phyloP scores from a whole-genome alignment of 164 flowering plant genomes.

The Kingdonia uniflora region DNA sequence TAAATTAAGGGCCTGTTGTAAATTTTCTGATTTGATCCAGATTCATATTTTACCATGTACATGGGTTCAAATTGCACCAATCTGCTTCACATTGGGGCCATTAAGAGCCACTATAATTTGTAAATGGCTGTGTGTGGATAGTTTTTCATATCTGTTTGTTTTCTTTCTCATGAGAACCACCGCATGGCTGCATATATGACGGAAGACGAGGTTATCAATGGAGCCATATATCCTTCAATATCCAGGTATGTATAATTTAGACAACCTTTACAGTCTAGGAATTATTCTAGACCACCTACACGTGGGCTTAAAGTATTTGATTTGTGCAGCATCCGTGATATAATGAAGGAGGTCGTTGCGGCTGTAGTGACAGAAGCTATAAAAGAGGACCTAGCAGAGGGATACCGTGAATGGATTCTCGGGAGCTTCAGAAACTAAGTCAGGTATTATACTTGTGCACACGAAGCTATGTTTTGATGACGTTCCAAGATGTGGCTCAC shows the following conservation, averaged over 20 bases:
- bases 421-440: constrained; percentile 57
- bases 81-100: too few species aligned
- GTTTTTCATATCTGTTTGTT: not conserved
- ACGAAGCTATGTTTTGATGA: not conserved
- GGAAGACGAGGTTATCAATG: constrained; percentile 77
- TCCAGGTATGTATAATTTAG: constrained; percentile 43
- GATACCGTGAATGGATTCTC: constrained; percentile 89
- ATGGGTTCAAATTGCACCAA: too few species aligned
- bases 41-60: too few species aligned
- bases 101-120: not conserved
- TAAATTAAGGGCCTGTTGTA: too few species aligned
- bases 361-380: constrained; percentile 90
- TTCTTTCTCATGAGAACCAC: constrained; percentile 8
- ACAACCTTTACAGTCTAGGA: not conserved
- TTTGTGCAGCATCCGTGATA: constrained; percentile 77
- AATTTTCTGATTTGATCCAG: too few species aligned
- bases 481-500: not conserved
- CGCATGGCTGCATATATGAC: constrained; percentile 93
- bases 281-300: too few species aligned
- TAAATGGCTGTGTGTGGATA: not conserved
- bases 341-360: constrained; percentile 88
- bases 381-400: constrained; percentile 87
- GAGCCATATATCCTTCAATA: constrained; percentile 77
- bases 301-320: not conserved
- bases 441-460: constrained; percentile 26